phyloP scores from a whole-genome alignment of 2,329 filamentous ascomycete species.

The Calonectria hongkongensis region DNA sequence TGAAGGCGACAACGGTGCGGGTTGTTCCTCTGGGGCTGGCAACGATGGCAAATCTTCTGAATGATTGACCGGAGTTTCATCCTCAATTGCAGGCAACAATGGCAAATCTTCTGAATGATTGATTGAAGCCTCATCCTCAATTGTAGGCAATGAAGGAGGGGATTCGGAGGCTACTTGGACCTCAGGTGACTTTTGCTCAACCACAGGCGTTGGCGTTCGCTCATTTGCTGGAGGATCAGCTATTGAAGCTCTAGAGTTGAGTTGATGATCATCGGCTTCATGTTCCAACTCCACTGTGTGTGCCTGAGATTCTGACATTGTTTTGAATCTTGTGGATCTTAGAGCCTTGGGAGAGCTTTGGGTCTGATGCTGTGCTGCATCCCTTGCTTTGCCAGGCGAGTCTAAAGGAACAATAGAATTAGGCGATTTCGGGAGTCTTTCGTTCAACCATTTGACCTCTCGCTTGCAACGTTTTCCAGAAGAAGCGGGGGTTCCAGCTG shows the following conservation, averaged over 20 bases:
- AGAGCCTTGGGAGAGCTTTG: background rate
- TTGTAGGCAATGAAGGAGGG: background rate
- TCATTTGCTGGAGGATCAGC: background rate
- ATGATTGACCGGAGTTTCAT: background rate
- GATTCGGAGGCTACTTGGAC: background rate
- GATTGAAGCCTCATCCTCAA: background rate
- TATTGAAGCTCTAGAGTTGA: too few species aligned
- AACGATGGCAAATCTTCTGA: conserved; percentile 5
- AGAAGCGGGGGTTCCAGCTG: background rate
- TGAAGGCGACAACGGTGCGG: background rate
- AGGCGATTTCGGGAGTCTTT: conserved; percentile 35
- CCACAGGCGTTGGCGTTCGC: background rate
- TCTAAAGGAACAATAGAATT: background rate
- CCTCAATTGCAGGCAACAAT: conserved; percentile 9
- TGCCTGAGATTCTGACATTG: too few species aligned
- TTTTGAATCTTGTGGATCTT: background rate
- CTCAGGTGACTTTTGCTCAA: background rate
- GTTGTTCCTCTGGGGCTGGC: background rate
- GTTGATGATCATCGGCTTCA: background rate
- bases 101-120: conserved; percentile 1
- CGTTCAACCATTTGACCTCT: conserved; percentile 47
- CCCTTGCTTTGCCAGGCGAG: background rate
- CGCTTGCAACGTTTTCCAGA: background rate
- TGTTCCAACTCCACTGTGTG: background rate
- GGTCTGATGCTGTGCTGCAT: background rate